Conservation (phyloP, 2,329 filamentous ascomycete species). For the Phaeosphaeriaceae sp. region DNA sequence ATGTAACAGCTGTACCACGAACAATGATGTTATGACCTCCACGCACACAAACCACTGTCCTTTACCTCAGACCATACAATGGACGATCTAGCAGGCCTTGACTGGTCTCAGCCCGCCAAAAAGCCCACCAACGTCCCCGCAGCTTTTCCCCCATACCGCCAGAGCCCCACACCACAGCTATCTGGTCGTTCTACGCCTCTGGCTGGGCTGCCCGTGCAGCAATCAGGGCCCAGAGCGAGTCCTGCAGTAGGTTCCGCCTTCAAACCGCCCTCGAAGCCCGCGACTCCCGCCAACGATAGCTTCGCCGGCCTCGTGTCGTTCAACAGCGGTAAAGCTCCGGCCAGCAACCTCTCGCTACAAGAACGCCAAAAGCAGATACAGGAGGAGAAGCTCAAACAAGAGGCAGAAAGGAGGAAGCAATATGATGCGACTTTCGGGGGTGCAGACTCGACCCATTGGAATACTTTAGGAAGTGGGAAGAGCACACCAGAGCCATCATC, state of each 20-base stretch:
- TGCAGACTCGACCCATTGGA: conserved; percentile 74
- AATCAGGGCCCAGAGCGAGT: conserved; percentile 47
- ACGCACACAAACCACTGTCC: conserved; percentile 11
- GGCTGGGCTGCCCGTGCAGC: conserved; percentile 47
- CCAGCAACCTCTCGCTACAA: conserved; percentile 73
- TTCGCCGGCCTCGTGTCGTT: conserved; percentile 79
- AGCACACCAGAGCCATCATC: conserved; percentile 54
- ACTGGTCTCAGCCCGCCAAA: conserved; percentile 53
- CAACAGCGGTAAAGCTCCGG: conserved; percentile 62
- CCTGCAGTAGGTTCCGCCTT: conserved; percentile 47
- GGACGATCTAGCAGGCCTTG: conserved; percentile 59
- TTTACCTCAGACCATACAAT: conserved; percentile 36
- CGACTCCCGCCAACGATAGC: conserved; percentile 68
- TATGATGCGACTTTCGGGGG: conserved; percentile 80
- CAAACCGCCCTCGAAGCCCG: conserved; percentile 62
- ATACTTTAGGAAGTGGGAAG: conserved; percentile 69
- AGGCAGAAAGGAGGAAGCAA: conserved; percentile 74
- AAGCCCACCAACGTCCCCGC: conserved; percentile 36
- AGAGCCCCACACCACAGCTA: conserved; percentile 48
- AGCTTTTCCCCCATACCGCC: conserved; percentile 45
- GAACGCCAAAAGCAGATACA: conserved; percentile 74
- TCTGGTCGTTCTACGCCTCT: conserved; percentile 51
- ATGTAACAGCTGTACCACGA: conserved; percentile 3
- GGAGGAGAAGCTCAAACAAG: conserved; percentile 80
- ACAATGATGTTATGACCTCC: conserved; percentile 32